Evolutionary conservation across 305 asterid species (phyloP).

Genomic region (Salvia sclarea): DNA sequence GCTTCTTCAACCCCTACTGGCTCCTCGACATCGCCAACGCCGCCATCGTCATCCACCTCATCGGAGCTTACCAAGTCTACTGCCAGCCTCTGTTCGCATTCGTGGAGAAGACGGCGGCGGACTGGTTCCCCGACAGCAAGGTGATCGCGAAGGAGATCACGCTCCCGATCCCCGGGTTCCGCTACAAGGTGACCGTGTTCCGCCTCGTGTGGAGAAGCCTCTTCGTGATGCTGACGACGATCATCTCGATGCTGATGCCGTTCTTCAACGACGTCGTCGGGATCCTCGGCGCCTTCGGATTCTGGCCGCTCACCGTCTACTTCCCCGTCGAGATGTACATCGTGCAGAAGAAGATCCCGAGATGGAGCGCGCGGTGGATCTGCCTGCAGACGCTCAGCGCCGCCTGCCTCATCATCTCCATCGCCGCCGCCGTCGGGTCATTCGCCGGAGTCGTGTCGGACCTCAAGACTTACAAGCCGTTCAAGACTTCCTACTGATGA

Average conservation of each 20-base stretch:
- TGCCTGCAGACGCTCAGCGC: conserved; percentile 58
- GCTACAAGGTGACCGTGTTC: too few species aligned
- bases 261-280: conserved; percentile 83
- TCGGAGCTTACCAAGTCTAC: conserved; percentile 87
- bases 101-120: too few species aligned
- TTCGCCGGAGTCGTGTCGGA: conserved; percentile 73
- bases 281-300: conserved; percentile 74
- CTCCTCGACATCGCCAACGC: conserved; percentile 78
- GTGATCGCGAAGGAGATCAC: too few species aligned
- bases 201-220: conserved; percentile 64
- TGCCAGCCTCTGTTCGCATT: conserved; percentile 89
- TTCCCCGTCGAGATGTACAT: too few species aligned
- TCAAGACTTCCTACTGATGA: conserved; percentile 43
- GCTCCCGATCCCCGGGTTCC: too few species aligned
- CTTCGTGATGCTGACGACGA: conserved; percentile 58
- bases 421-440: conserved; percentile 74
- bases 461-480: conserved; percentile 70
- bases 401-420: conserved; percentile 59
- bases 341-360: conserved; percentile 57
- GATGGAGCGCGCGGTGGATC: conserved; percentile 66
- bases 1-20: too few species aligned
- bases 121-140: too few species aligned
- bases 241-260: conserved; percentile 74
- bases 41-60: conserved; percentile 77
- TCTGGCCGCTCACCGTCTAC: conserved; percentile 90